These are phyloP conservation scores for Lecanicillium sp. DNA, from an alignment of 2,329 filamentous ascomycete genomes.

Conservation along the genomic window DNA sequence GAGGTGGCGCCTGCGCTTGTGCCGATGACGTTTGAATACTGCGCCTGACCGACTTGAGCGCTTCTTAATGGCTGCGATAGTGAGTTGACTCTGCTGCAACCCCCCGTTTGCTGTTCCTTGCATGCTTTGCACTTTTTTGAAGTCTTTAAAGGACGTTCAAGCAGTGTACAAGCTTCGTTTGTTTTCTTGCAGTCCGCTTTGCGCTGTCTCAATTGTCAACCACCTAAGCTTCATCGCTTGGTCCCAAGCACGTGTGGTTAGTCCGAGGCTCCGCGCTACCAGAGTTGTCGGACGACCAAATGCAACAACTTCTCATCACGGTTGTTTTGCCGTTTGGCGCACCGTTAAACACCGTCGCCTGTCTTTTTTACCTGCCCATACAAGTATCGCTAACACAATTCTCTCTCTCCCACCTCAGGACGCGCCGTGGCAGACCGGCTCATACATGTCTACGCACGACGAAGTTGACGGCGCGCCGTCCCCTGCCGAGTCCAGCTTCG, in stretches of 20 bases:
- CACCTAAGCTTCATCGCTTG: too few relatives aligned
- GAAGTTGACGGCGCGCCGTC: constrained; percentile 23
- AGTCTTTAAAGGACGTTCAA: too few relatives aligned
- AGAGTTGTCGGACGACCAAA: too few relatives aligned
- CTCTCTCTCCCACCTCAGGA: constrained; percentile 1
- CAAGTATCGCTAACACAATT: neutral
- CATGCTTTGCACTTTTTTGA: too few relatives aligned
- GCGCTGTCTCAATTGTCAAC: neutral
- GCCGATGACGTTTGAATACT: constrained; percentile 8
- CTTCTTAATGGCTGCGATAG: constrained; percentile 9
- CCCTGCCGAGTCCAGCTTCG: constrained; percentile 9
- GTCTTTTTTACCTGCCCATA: neutral
- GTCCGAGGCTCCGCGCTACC: too few relatives aligned
- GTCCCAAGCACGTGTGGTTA: too few relatives aligned
- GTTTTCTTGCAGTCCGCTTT: neutral
- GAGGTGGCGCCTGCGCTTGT: too few relatives aligned
- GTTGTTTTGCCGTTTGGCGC: too few relatives aligned
- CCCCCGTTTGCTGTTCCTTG: neutral
- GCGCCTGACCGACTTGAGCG: constrained; percentile 7
- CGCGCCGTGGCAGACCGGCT: constrained; percentile 6
- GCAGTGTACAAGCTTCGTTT: neutral
- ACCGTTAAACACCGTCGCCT: neutral
- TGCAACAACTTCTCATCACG: too few relatives aligned
- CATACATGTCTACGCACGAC: constrained; percentile 18
- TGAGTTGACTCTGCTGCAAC: constrained; percentile 5